Evolutionary conservation across 352 stramenopile genomes (phyloP), one percentile per base, ranked within the genome.

Genomic region (Phytophthora citricola): DNA sequence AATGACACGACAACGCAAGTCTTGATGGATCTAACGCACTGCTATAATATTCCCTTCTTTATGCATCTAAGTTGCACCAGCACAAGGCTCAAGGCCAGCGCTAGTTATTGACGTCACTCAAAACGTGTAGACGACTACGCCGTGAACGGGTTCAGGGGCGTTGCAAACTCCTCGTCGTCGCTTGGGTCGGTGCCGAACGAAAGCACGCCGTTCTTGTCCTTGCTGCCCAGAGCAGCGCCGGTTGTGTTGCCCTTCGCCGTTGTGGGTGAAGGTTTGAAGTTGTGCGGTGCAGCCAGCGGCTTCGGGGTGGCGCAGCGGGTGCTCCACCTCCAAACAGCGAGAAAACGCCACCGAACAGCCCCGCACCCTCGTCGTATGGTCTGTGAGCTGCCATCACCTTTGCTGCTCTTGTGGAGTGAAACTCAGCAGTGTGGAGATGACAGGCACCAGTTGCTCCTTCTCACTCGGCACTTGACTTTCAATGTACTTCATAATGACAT

Each of bases 401-500:
- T 85, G 72, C n/a, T 92, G 68, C 57, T 94, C 84, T 27, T 83
- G 67, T 4, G 84, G 83, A 47, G 76, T 92, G 60, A 95, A 93
- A 34, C 82, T 77, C 55, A 95, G 69, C 12, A 95, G 53, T 1
- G 83, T 91, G 4, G 81, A 71, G 58, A 95, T 88, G 24, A 95
- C 87, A 5, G 87, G 87, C 44, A 95, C 87, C 34, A 95, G 67
- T n/a, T 79, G 80, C 40, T 91, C 80, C 60, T 90, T 91, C 45
- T 95, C 85, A 32, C 69, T 86, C 17, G 79, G 62, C 20, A 91
- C 89, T 72, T 87, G 79, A 49, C 80, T 92, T 51, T 80, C 73
- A 24, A 95, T 88, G 76, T 91, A 95, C 75, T 95, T 95, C 60
- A 95, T 84, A 39, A 95, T 71, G 8, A 95, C 79, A 31, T 95